A percentile compares a stretch with the other conserved stretches of the same genome.
These are phyloP conservation scores for Polysphondylium violaceum DNA, from an alignment of 78 protist genomes.

Conservation along the genomic window DNA sequence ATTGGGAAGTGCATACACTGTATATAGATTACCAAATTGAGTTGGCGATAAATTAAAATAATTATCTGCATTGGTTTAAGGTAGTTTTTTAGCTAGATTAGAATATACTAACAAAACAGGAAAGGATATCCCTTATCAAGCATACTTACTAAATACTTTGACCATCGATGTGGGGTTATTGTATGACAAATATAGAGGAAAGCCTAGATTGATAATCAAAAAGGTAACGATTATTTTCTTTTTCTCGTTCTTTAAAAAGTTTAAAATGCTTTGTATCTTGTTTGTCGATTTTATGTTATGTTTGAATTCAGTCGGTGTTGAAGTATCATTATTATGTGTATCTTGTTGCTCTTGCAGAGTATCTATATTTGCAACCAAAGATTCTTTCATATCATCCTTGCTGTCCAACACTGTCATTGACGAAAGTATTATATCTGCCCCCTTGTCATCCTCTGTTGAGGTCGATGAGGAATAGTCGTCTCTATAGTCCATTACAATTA, in stretches of 20 bases:
- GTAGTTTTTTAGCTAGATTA: background rate
- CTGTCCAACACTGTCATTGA: no score
- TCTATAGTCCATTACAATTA: no score
- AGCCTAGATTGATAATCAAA: constrained; percentile 37
- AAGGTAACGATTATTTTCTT: constrained; percentile 5
- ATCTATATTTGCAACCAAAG: no score
- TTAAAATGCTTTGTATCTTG: no score
- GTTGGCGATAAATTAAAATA: constrained; percentile 12
- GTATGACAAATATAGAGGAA: constrained; percentile 45
- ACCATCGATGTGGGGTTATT: constrained; percentile 57
- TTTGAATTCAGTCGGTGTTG: no score
- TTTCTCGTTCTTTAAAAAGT: background rate
- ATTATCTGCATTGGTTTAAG: background rate
- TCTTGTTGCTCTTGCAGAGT: no score
- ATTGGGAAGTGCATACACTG: constrained; percentile 61
- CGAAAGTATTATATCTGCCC: no score
- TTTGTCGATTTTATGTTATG: no score
- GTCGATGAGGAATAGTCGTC: no score
- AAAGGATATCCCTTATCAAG: background rate
- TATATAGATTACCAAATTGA: constrained; percentile 25
- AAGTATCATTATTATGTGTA: no score
- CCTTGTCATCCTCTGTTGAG: no score
- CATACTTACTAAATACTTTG: constrained; percentile 21
- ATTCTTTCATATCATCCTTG: no score
- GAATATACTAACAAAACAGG: background rate